These are phyloP conservation scores for Geranomyces michiganensis DNA, from an alignment of 192 early-diverging fungal genomes.

Conservation along the genomic window DNA sequence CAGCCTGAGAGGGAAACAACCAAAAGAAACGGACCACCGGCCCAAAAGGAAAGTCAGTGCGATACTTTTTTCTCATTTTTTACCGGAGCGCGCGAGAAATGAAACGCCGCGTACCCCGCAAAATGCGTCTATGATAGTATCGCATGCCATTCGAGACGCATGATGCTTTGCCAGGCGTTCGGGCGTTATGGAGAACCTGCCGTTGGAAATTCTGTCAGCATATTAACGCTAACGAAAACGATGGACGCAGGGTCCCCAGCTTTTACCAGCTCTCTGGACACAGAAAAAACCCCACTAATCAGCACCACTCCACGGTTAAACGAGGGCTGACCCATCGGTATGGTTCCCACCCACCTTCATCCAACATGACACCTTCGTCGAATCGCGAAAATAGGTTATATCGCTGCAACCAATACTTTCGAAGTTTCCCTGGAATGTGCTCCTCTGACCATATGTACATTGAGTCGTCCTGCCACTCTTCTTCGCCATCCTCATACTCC, in stretches of 20 bases:
- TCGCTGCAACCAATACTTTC: slow-evolving; percentile 86
- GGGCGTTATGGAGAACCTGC: slow-evolving; percentile 96
- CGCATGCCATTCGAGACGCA: slow-evolving; percentile 65
- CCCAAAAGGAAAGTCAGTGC: slow-evolving; percentile 12
- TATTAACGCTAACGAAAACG: too few relatives aligned
- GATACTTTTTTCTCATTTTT: too few relatives aligned
- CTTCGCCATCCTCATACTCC: neutral
- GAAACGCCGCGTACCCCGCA: slow-evolving; percentile 68
- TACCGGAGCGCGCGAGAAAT: too few relatives aligned
- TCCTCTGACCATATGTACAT: slow-evolving; percentile 31
- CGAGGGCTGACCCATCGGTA: neutral
- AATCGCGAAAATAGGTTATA: slow-evolving; percentile 81
- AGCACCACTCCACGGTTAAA: neutral
- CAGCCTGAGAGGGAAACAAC: too few relatives aligned
- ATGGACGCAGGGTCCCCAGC: too few relatives aligned
- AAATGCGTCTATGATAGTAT: slow-evolving; percentile 86
- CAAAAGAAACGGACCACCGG: neutral
- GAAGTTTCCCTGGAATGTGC: slow-evolving; percentile 36
- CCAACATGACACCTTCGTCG: slow-evolving; percentile 85
- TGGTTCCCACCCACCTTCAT: slow-evolving; percentile 60
- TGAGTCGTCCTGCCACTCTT: slow-evolving; percentile 17
- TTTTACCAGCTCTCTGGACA: neutral
- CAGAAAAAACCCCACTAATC: neutral
- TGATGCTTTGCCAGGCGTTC: slow-evolving; percentile 84
- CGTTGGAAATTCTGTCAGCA: slow-evolving; percentile 35